phyloP scores from a whole-genome alignment of 2,329 filamentous ascomycete genomes.

The Colletotrichum chrysophilum region DNA sequence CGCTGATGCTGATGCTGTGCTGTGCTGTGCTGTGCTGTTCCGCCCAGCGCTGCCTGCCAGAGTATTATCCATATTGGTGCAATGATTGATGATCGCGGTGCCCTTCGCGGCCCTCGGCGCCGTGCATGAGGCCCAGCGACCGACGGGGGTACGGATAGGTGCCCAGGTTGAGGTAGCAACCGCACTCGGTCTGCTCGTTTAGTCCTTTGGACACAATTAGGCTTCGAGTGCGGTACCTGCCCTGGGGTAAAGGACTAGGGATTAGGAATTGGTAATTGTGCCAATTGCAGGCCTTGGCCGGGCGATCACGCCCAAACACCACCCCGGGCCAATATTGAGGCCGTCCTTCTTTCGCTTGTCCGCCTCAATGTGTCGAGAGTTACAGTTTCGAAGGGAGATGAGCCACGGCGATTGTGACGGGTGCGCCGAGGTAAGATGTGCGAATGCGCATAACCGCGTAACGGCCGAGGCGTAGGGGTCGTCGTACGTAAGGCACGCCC shows the following conservation, averaged over 20 bases:
- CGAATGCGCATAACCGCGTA: neutral
- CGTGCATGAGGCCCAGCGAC: neutral
- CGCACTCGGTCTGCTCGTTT: slow-evolving; percentile 4
- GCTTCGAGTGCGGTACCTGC: neutral
- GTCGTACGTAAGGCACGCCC: neutral
- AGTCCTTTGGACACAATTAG: neutral
- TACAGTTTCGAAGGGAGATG: neutral
- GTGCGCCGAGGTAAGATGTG: neutral
- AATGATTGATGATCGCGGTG: neutral
- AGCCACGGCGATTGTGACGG: neutral
- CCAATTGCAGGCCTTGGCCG: neutral
- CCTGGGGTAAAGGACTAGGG: neutral
- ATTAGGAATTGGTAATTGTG: slow-evolving; percentile 3
- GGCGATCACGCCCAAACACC: neutral
- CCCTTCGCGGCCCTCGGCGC: neutral
- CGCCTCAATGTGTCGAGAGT: neutral
- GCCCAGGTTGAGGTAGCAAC: slow-evolving; percentile 8
- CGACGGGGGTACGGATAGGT: neutral
- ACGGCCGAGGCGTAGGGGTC: neutral
- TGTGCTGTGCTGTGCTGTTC: neutral
- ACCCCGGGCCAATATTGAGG: neutral
- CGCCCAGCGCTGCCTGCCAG: neutral
- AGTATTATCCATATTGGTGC: neutral
- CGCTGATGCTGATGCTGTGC: neutral
- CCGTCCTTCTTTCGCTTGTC: neutral